phyloP scores from a whole-genome alignment of 106 monocot species.

The Gastrodia elata region DNA sequence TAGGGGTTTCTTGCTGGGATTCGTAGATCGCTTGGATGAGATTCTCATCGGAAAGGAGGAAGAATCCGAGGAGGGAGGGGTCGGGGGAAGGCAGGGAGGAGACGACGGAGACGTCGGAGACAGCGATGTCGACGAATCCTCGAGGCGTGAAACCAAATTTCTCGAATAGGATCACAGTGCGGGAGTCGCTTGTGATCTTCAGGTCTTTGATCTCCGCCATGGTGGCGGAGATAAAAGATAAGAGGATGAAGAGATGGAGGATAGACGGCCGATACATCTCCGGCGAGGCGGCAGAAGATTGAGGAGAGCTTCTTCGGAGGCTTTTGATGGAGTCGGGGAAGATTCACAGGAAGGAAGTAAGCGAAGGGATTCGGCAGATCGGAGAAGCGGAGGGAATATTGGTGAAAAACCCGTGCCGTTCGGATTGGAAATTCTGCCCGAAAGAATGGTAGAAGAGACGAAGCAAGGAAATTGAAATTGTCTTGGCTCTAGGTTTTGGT shows the following conservation, averaged over 20 bases:
- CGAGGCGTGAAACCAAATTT: slow-evolving; percentile 60
- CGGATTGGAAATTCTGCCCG: no score
- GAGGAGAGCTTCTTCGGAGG: not conserved
- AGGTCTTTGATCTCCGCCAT: slow-evolving; percentile 67
- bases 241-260: slow-evolving; percentile 22
- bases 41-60: slow-evolving; percentile 63
- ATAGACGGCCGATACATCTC: not conserved
- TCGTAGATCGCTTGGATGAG: slow-evolving; percentile 57
- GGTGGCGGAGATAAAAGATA: slow-evolving; percentile 19
- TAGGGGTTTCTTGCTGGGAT: slow-evolving; percentile 15
- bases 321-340: not conserved
- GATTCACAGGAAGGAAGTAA: not conserved
- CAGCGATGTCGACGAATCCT: slow-evolving; percentile 41
- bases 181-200: slow-evolving; percentile 46
- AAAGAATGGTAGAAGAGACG: no score
- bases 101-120: slow-evolving; percentile 29
- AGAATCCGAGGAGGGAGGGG: slow-evolving; percentile 60
- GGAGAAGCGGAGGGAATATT: not conserved
- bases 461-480: no score
- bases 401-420: not conserved
- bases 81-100: slow-evolving; percentile 29
- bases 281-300: not conserved
- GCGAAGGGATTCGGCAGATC: not conserved
- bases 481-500: no score
- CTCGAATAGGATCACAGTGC: slow-evolving; percentile 67